These are phyloP conservation scores for Stereocaulon alpinum DNA, from an alignment of 495 filamentous ascomycete species.

Conservation along the genomic window DNA sequence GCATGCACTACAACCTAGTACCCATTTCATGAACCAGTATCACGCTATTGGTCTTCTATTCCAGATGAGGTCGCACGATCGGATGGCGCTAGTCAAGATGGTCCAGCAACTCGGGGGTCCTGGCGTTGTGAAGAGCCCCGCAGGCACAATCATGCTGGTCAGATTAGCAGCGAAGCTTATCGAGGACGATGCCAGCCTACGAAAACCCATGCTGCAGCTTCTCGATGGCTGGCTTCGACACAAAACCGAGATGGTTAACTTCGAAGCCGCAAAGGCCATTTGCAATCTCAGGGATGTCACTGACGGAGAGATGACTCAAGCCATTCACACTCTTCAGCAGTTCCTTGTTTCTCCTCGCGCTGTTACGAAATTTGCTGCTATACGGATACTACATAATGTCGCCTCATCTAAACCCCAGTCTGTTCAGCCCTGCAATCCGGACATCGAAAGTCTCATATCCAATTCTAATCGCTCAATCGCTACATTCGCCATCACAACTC, in stretches of 20 bases:
- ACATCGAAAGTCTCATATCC: slow-evolving; percentile 91
- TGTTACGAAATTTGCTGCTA: slow-evolving; percentile 95
- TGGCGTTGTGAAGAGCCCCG: slow-evolving; percentile 87
- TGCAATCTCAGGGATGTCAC: slow-evolving; percentile 88
- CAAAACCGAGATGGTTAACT: slow-evolving; percentile 99
- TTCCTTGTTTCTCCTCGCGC: slow-evolving; percentile 95
- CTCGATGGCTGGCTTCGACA: slow-evolving; percentile 94
- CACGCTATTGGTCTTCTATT: slow-evolving; percentile 96
- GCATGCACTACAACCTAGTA: slow-evolving; percentile 56
- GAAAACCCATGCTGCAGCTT: slow-evolving; percentile 90
- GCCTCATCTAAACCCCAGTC: slow-evolving; percentile 90
- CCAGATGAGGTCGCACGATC: slow-evolving; percentile 94
- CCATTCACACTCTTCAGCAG: slow-evolving; percentile 88
- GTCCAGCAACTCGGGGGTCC: slow-evolving; percentile 93
- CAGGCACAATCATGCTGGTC: slow-evolving; percentile 84
- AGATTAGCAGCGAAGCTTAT: slow-evolving; percentile 89
- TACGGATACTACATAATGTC: slow-evolving; percentile 92
- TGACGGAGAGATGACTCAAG: slow-evolving; percentile 83
- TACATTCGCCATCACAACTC: slow-evolving; percentile 94
- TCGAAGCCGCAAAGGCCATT: slow-evolving; percentile 96
- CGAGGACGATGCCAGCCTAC: slow-evolving; percentile 78
- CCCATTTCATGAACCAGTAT: slow-evolving; percentile 93
- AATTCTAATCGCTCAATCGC: slow-evolving; percentile 96
- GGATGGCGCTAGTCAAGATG: slow-evolving; percentile 99
- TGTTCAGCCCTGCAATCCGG: slow-evolving; percentile 87